These are phyloP conservation scores for Venturia pyrina DNA, from an alignment of 2,329 filamentous ascomycete genomes.

Conservation along the genomic window DNA sequence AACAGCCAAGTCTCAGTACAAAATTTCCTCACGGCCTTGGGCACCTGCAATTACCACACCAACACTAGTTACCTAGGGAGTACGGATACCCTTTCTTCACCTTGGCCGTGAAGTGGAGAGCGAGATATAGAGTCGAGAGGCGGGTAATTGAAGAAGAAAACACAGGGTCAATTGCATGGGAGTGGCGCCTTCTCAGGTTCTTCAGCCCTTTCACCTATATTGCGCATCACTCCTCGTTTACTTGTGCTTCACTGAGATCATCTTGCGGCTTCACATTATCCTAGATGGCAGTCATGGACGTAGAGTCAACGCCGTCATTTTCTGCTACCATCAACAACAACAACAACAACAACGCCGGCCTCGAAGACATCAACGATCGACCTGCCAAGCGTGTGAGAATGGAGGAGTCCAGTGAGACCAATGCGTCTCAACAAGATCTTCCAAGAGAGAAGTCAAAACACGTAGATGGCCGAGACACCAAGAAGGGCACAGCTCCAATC, in stretches of 20 bases:
- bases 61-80: too few species aligned
- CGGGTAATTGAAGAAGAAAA: not conserved
- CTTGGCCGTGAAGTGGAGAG: not conserved
- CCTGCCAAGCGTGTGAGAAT: conserved; percentile 28
- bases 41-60: too few species aligned
- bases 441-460: conserved; percentile 18
- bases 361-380: conserved; percentile 1
- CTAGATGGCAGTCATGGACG: not conserved
- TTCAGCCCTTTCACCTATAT: not conserved
- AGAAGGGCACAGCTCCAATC: conserved; percentile 54
- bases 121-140: not conserved
- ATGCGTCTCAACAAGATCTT: not conserved
- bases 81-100: not conserved
- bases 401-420: conserved; percentile 19
- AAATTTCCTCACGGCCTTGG: not conserved
- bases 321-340: not conserved
- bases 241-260: not conserved
- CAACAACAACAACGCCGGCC: not conserved
- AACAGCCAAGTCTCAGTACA: not conserved
- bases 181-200: not conserved
- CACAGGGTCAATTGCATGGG: not conserved
- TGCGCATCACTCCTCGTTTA: not conserved
- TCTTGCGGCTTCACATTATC: not conserved
- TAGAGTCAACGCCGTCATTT: not conserved
- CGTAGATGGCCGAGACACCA: conserved; percentile 9